A percentile compares a stretch with the other conserved stretches of the same genome.
Conservation (phyloP, 2,329 filamentous ascomycete genomes). For the Gnomoniopsis smithogilvyi region DNA sequence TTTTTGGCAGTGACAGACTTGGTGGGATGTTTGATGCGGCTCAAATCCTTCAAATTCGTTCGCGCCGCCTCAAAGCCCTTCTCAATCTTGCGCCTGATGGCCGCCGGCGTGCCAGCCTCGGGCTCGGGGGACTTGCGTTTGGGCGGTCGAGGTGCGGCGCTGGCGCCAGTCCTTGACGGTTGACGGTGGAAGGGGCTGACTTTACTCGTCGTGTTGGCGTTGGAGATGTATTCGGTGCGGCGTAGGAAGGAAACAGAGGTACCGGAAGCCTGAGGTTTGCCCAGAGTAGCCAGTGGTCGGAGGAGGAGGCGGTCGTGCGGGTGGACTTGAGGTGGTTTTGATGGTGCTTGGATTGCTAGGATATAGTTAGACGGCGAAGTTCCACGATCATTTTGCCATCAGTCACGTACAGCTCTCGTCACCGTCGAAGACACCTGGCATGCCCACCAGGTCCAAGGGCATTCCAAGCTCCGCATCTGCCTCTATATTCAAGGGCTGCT, state of each 20-base stretch:
- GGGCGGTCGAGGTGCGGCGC: constrained; percentile 32
- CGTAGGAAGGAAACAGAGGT: constrained; percentile 89
- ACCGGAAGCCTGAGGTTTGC: constrained; percentile 75
- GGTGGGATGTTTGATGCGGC: constrained; percentile 53
- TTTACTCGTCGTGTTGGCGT: constrained; percentile 16
- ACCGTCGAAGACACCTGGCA: constrained; percentile 91
- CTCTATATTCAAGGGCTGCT: constrained; percentile 94
- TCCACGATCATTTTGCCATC: neutral
- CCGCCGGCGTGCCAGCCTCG: constrained; percentile 60
- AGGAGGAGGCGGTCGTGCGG: constrained; percentile 82
- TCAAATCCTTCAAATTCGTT: constrained; percentile 50
- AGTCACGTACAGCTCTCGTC: constrained; percentile 78
- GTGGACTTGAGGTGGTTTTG: constrained; percentile 69
- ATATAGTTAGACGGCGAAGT: constrained; percentile 19
- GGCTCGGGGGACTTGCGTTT: constrained; percentile 55
- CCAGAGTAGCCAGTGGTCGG: constrained; percentile 77
- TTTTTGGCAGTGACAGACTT: constrained; percentile 31
- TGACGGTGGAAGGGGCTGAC: constrained; percentile 15
- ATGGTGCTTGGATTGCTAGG: constrained; percentile 76
- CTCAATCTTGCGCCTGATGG: constrained; percentile 66
- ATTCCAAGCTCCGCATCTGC: constrained; percentile 97
- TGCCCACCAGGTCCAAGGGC: constrained; percentile 91
- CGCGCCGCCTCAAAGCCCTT: constrained; percentile 56
- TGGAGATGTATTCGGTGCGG: constrained; percentile 89
- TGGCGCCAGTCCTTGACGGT: constrained; percentile 20